Conservation (phyloP, 164 flowering plant species). For the Stephania japonica region DNA sequence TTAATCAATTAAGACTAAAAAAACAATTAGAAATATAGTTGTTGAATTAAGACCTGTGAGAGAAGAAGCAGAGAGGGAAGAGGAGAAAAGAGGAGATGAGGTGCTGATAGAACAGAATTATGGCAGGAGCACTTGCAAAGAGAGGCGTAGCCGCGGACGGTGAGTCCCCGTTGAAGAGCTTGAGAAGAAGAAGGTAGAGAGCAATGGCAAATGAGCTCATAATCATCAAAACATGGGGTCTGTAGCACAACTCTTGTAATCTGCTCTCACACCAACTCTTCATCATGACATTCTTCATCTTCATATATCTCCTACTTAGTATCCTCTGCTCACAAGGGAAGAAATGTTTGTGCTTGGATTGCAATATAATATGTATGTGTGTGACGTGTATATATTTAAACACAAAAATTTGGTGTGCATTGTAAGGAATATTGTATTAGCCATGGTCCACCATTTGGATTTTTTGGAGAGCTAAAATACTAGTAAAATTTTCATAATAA, state of each 20-base stretch:
- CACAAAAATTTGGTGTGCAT: too few species aligned
- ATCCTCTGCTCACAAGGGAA: too few species aligned
- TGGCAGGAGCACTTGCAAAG: not conserved
- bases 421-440: too few species aligned
- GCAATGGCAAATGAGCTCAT: not conserved
- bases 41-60: slow-evolving; percentile 6
- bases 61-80: not conserved
- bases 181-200: slow-evolving; percentile 3
- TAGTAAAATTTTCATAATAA: too few species aligned
- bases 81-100: slow-evolving; percentile 9
- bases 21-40: too few species aligned
- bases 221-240: slow-evolving; percentile 8
- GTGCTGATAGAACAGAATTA: slow-evolving; percentile 11
- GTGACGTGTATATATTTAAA: too few species aligned
- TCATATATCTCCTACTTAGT: not conserved
- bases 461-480: too few species aligned
- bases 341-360: too few species aligned
- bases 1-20: too few species aligned
- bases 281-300: not conserved
- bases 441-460: too few species aligned
- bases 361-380: too few species aligned
- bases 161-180: not conserved
- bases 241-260: not conserved
- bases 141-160: too few species aligned
- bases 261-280: not conserved